Evolutionary conservation across 352 stramenopile species (phyloP).

Genomic region (Phytophthora megakarya): DNA sequence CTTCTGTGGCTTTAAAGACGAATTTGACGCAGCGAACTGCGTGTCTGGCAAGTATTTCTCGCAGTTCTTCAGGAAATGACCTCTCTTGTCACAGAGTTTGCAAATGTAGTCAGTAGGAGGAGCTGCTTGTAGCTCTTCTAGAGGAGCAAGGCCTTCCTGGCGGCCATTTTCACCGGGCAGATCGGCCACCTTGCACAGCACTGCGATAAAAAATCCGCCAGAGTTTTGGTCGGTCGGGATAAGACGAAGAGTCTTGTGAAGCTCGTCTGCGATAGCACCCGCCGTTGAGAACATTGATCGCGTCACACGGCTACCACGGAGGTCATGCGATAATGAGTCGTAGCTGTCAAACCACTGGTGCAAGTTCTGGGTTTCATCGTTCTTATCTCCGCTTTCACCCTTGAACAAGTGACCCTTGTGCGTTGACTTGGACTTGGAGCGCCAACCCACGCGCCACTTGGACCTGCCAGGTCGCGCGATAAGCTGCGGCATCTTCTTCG

Average conservation of each 20-base stretch:
- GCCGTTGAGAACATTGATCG: slow-evolving; percentile 88
- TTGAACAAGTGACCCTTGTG: slow-evolving; percentile 82
- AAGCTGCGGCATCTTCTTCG: slow-evolving; percentile 60
- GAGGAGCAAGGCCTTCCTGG: slow-evolving; percentile 54
- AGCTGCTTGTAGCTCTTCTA: slow-evolving; percentile 50
- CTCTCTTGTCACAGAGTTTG: slow-evolving; percentile 68
- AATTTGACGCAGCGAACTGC: slow-evolving; percentile 38
- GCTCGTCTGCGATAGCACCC: slow-evolving; percentile 34
- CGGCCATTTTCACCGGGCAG: slow-evolving; percentile 50
- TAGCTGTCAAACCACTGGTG: slow-evolving; percentile 84
- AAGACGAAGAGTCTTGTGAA: slow-evolving; percentile 93
- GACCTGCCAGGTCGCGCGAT: slow-evolving; percentile 54
- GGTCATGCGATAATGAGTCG: slow-evolving; percentile 56
- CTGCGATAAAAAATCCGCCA: slow-evolving; percentile 98
- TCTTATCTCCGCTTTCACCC: slow-evolving; percentile 15
- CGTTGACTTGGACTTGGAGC: slow-evolving; percentile 87
- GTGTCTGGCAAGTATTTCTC: slow-evolving; percentile 56
- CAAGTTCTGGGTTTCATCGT: slow-evolving; percentile 27
- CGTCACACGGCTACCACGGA: slow-evolving; percentile 67
- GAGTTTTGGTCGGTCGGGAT: slow-evolving; percentile 98
- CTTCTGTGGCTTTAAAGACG: slow-evolving; percentile 37
- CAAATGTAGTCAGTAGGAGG: slow-evolving; percentile 74
- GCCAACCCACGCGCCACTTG: slow-evolving; percentile 81
- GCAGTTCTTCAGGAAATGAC: slow-evolving; percentile 83
- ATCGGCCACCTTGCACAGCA: slow-evolving; percentile 89